These are phyloP conservation scores for Globisporangium nagaii DNA, from an alignment of 352 stramenopile species.

Conservation along the genomic window DNA sequence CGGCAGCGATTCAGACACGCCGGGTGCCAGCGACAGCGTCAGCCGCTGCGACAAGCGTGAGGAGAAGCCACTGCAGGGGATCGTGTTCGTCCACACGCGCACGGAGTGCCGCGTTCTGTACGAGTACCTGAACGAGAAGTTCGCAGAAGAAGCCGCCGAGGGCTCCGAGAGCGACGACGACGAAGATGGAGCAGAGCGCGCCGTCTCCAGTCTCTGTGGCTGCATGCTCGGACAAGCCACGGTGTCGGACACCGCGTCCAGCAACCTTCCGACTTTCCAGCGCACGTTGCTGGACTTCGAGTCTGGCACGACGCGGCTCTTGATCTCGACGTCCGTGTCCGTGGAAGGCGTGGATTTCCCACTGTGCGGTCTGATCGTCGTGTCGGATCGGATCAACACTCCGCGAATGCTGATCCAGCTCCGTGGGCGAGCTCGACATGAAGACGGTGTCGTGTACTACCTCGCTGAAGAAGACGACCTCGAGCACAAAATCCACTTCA, in stretches of 20 bases:
- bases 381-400: conserved; percentile 48
- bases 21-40: neutral
- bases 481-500: conserved; percentile 39
- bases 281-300: conserved; percentile 53
- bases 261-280: conserved; percentile 53
- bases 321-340: conserved; percentile 76
- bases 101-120: conserved; percentile 71
- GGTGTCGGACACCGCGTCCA: conserved; percentile 51
- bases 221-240: conserved; percentile 60
- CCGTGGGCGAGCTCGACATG: conserved; percentile 61
- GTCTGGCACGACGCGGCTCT: conserved; percentile 37
- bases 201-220: conserved; percentile 24
- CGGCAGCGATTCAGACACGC: neutral
- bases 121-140: conserved; percentile 74
- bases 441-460: conserved; percentile 76
- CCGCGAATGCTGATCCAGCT: conserved; percentile 70
- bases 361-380: conserved; percentile 58
- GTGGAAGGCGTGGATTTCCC: conserved; percentile 80
- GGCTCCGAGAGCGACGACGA: conserved; percentile 15
- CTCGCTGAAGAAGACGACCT: conserved; percentile 48
- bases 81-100: conserved; percentile 84
- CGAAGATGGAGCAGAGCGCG: neutral
- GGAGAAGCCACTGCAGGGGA: conserved; percentile 41
- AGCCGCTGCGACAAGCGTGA: neutral
- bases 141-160: conserved; percentile 14